phyloP scores from a whole-genome alignment of 169 alveolate species.

The Perkinsus olseni region DNA sequence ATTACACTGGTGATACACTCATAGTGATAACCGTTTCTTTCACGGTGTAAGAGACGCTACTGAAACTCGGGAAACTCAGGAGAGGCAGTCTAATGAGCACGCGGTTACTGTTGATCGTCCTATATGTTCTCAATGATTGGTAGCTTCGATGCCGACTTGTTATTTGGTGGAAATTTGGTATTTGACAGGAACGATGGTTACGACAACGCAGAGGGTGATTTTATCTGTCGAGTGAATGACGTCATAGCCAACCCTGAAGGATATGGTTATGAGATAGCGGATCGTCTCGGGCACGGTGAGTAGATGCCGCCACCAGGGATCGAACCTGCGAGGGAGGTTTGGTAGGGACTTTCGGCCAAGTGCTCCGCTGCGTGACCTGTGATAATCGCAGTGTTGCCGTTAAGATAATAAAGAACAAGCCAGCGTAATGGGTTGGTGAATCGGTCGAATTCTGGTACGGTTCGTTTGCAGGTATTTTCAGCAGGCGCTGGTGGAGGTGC shows the following conservation, averaged over 20 bases:
- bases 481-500: slow-evolving; percentile 41
- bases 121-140: too few species aligned
- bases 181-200: background rate
- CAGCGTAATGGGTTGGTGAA: slow-evolving; percentile 15
- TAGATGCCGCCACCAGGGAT: background rate
- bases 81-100: too few species aligned
- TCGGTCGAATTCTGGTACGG: too few species aligned
- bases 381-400: slow-evolving; percentile 13
- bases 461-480: slow-evolving; percentile 19
- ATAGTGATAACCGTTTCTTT: too few species aligned
- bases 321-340: background rate
- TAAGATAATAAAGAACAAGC: slow-evolving; percentile 48
- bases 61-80: too few species aligned
- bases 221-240: background rate
- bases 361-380: slow-evolving; percentile 25
- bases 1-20: too few species aligned
- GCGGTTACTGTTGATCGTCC: too few species aligned
- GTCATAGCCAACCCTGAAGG: slow-evolving; percentile 9
- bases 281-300: slow-evolving; percentile 39
- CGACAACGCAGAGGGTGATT: background rate
- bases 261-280: slow-evolving; percentile 35
- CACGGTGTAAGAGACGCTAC: too few species aligned
- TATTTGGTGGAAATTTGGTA: background rate
- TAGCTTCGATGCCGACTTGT: background rate
- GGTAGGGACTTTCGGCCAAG: slow-evolving; percentile 60